Conservation (phyloP, 2,329 filamentous ascomycete genomes). For the Penicillium sp. region DNA sequence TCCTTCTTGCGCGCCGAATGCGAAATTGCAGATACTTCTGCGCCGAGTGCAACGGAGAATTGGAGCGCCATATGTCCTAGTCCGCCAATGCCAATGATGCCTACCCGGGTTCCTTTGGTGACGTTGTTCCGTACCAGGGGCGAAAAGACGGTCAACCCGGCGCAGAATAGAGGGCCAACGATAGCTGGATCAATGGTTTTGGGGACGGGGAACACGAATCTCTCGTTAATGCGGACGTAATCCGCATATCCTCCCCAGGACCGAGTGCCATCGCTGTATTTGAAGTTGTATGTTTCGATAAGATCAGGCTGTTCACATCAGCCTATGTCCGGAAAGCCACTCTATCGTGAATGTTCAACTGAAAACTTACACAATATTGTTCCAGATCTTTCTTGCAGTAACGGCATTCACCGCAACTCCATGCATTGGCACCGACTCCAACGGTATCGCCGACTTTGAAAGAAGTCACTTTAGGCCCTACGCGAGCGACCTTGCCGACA, state of each 20-base stretch:
- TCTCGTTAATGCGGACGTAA: constrained; percentile 51
- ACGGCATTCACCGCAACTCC: constrained; percentile 37
- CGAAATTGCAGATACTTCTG: constrained; percentile 52
- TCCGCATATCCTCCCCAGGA: constrained; percentile 62
- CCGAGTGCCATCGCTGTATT: constrained; percentile 47
- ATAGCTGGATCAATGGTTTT: constrained; percentile 45
- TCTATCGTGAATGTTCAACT: too few relatives aligned
- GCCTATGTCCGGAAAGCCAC: too few relatives aligned
- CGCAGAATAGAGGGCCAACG: constrained; percentile 71
- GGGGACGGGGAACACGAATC: constrained; percentile 60
- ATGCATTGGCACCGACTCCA: constrained; percentile 55
- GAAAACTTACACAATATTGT: constrained; percentile 40
- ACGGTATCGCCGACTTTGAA: constrained; percentile 9
- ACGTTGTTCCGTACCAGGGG: constrained; percentile 64
- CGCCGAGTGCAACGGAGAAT: constrained; percentile 59
- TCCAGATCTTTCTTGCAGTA: constrained; percentile 12
- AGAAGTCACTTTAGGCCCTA: constrained; percentile 36
- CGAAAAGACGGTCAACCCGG: constrained; percentile 68
- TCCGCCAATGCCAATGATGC: constrained; percentile 68
- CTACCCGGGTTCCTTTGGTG: constrained; percentile 68
- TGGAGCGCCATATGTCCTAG: constrained; percentile 44
- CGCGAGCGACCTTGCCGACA: constrained; percentile 52
- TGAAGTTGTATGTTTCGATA: background rate
- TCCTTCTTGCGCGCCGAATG: constrained; percentile 41
- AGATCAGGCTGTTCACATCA: constrained; percentile 21